Base-by-base conservation (phyloP, 2,329 filamentous ascomycete species). In the Microsporum canis region DNA sequence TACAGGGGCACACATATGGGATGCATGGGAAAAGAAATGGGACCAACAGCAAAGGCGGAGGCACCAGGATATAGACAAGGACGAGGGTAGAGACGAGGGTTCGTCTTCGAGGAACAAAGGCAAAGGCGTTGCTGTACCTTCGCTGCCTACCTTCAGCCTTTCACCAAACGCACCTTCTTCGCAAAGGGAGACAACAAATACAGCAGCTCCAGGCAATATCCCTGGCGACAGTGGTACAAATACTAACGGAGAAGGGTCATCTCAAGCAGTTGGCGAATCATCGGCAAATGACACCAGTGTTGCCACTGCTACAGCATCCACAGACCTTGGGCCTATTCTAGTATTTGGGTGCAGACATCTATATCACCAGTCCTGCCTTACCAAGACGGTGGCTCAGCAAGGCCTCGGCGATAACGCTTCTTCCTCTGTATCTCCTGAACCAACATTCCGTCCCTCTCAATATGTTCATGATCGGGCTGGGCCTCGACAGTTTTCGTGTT, bases 1-100 rank as follows among this genome's bases (percentile, higher is more conserved):
- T 0, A 86, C 90, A 0, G 87, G 88, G 0, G 82, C 84, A 0
- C 82, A 84, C 41, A 82, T 95, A 1, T 96, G 90, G 78, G 85
- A 88, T 58, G 86, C 86, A 0, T 97, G 90, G 91, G 85, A 94
- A 71, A 80, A 82, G 60, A 82, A 78, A 65, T 75, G 76, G 62
- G 68, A 69, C 17, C 66, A 73, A 61, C 68, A 66, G 34, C 63
- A 67, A n/a, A 67, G 70, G 47, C 70, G 66, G 58, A 71, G 70
- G 56, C 68, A 67, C 14, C 59, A 68, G n/a, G 70, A 73, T 59
- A 66, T 68, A 31, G 65, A 66, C 45, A 58, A 5, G 10, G 45
- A 68, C 43, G 66, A 53, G 27, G 55, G 31, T n/a, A 27, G 14
- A 38, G 27, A 57, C 55, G 17, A 12, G 14, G 8, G 17, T 27